These are phyloP conservation scores for Chalciporus sphaerocephalus DNA, from an alignment of 768 basidiomycete genomes.

Conservation along the genomic window DNA sequence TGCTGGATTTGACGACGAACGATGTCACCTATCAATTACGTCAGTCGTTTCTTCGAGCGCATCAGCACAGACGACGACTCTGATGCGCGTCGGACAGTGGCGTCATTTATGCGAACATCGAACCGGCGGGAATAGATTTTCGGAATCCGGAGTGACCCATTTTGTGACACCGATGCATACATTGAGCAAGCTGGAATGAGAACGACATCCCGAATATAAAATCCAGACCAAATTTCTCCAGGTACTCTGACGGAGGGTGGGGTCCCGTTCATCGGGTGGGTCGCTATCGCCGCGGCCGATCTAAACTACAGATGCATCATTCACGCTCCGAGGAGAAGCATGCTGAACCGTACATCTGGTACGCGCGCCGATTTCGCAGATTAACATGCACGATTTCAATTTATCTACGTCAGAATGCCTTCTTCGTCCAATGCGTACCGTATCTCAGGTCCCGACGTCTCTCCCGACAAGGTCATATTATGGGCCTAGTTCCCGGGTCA, in stretches of 20 bases:
- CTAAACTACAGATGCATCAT: slow-evolving; percentile 6
- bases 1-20: too few species aligned
- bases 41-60: not conserved
- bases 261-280: slow-evolving; percentile 1
- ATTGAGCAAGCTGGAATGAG: too few species aligned
- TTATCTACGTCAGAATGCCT: slow-evolving; percentile 6
- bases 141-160: slow-evolving; percentile 10
- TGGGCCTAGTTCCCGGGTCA: slow-evolving; percentile 5
- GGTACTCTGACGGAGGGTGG: slow-evolving; percentile 11
- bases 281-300: slow-evolving; percentile 27
- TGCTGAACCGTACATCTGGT: slow-evolving; percentile 4
- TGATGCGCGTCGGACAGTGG: not conserved
- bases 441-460: slow-evolving; percentile 4
- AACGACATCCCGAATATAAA: slow-evolving; percentile 14
- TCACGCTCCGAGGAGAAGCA: slow-evolving; percentile 26
- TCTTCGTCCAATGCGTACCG: slow-evolving; percentile 7
- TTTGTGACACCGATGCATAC: too few species aligned
- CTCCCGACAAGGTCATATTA: slow-evolving; percentile 22
- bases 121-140: slow-evolving; percentile 3
- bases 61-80: slow-evolving; percentile 2
- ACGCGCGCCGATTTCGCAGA: slow-evolving; percentile 6
- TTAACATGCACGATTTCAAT: slow-evolving; percentile 21
- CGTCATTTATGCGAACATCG: slow-evolving; percentile 4
- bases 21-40: slow-evolving; percentile 9
- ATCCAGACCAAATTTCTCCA: not conserved